Conservation (phyloP, 331 rosid genomes). For the Acacia concinna region DNA sequence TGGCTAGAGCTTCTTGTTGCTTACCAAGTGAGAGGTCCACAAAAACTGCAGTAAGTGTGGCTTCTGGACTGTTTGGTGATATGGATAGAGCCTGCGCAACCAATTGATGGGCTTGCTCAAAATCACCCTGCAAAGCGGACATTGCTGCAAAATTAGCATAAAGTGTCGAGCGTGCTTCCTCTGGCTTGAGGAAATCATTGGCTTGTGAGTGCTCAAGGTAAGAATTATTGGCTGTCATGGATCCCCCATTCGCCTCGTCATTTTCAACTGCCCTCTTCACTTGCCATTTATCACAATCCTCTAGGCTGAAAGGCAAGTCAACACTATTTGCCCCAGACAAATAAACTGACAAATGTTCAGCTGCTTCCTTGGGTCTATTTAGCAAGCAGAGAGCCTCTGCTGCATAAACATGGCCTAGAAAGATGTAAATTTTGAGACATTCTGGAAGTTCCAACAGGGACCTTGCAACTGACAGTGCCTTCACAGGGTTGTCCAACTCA, state of each 20-base stretch:
- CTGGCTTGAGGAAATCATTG: constrained; percentile 76
- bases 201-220: constrained; percentile 46
- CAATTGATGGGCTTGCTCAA: constrained; percentile 65
- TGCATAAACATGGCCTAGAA: constrained; percentile 80
- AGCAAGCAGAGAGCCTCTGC: constrained; percentile 97
- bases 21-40: constrained; percentile 78
- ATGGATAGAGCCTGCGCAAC: constrained; percentile 69
- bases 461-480: constrained; percentile 64
- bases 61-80: constrained; percentile 75
- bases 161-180: constrained; percentile 77
- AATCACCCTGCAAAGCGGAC: constrained; percentile 79
- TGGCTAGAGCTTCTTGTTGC: constrained; percentile 77
- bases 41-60: constrained; percentile 76
- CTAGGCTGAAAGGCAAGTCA: constrained; percentile 77
- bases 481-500: constrained; percentile 79
- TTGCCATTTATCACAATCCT: constrained; percentile 71
- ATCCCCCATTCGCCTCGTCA: constrained; percentile 73
- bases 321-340: constrained; percentile 62
- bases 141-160: constrained; percentile 78
- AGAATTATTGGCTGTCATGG: constrained; percentile 50
- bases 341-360: constrained; percentile 67
- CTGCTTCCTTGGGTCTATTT: constrained; percentile 85
- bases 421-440: constrained; percentile 78
- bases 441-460: constrained; percentile 82
- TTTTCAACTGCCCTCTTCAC: constrained; percentile 56